A percentile compares a stretch with the other conserved stretches of the same genome.
Conservation (phyloP, 78 protist genomes). For the Reticulomyxa filosa region DNA sequence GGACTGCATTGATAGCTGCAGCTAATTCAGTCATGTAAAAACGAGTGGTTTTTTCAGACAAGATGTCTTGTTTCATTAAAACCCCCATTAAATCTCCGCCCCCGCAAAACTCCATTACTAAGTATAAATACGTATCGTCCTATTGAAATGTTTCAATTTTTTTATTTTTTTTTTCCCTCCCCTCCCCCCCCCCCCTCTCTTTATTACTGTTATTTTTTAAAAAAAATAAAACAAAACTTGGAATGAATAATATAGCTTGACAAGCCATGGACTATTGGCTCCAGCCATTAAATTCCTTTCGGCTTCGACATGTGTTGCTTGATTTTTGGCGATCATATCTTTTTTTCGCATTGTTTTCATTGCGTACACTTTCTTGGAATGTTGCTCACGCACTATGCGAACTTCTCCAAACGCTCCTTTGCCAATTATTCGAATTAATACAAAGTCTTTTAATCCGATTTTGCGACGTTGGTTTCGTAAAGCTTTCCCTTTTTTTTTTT, state of each 20-base stretch:
- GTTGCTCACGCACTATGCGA: too few relatives aligned
- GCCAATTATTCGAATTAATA: constrained; percentile 4
- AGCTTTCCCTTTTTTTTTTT: too few relatives aligned
- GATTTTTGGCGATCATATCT: constrained; percentile 26
- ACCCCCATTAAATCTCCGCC: constrained; percentile 30
- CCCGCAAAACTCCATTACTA: constrained; percentile 22
- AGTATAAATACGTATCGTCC: constrained; percentile 12
- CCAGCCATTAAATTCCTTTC: constrained; percentile 38
- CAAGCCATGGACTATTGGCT: constrained; percentile 15
- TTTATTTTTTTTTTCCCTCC: too few relatives aligned
- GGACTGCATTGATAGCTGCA: neutral
- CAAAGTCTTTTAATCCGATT: constrained; percentile 17
- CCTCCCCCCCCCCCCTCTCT: too few relatives aligned
- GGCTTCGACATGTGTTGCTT: constrained; percentile 27
- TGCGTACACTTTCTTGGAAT: constrained; percentile 7
- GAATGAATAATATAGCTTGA: constrained; percentile 22
- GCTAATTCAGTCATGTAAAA: constrained; percentile 17
- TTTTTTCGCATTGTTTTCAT: constrained; percentile 29
- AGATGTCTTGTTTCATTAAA: constrained; percentile 11
- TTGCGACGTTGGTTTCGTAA: too few relatives aligned
- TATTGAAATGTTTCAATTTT: too few relatives aligned
- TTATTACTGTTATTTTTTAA: too few relatives aligned
- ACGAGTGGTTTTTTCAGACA: constrained; percentile 7
- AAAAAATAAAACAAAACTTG: too few relatives aligned
- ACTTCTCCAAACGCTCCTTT: constrained; percentile 37